Evolutionary conservation across 305 asterid genomes (phyloP).

Genomic region (Nicotiana rustica): DNA sequence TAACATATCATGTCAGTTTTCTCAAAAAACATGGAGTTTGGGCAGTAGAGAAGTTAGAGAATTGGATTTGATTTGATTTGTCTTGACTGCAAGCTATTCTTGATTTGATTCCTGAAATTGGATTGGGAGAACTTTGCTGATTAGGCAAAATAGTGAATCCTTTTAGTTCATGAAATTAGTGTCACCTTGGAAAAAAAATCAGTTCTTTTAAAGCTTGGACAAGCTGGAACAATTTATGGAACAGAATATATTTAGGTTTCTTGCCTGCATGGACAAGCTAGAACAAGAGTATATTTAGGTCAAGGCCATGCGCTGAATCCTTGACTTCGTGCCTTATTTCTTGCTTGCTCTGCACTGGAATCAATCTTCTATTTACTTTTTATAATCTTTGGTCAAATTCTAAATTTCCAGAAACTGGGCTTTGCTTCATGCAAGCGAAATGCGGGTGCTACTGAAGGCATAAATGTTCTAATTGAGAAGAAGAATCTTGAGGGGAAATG

Average conservation of each 20-base stretch:
- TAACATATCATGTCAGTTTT: neutral
- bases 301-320: neutral
- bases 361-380: neutral
- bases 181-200: constrained; percentile 16
- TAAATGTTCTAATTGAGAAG: constrained; percentile 92
- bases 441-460: constrained; percentile 95
- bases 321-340: neutral
- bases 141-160: neutral
- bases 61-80: neutral
- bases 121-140: neutral
- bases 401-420: constrained; percentile 80
- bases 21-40: neutral
- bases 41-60: constrained; percentile 9
- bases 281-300: constrained; percentile 13
- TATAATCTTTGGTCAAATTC: constrained; percentile 20
- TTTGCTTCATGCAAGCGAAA: constrained; percentile 91
- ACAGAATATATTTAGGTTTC: constrained; percentile 21
- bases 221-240: constrained; percentile 23
- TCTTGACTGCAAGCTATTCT: neutral
- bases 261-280: constrained; percentile 29
- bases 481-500: constrained; percentile 79
- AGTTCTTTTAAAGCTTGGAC: neutral
- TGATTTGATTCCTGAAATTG: constrained; percentile 13
- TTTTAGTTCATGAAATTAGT: constrained; percentile 30
- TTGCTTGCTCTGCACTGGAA: constrained; percentile 25